phyloP scores from a whole-genome alignment of 306 rosid genomes.

The Sechiopsis laciniata region DNA sequence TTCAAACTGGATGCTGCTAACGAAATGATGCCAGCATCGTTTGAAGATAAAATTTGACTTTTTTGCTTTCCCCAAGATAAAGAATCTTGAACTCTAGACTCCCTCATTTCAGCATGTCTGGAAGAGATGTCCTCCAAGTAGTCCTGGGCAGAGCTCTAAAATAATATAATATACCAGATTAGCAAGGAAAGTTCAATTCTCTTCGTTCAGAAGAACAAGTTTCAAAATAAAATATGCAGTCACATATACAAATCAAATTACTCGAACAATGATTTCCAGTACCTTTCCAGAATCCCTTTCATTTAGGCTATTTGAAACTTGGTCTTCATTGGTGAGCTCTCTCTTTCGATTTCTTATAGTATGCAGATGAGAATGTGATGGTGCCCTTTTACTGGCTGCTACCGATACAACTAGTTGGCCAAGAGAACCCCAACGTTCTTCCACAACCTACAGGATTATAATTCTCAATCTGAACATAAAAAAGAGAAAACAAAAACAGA shows the following conservation, averaged over 20 bases:
- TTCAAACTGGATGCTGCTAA: slow-evolving; percentile 69
- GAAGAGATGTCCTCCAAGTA: slow-evolving; percentile 21
- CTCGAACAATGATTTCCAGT: slow-evolving; percentile 25
- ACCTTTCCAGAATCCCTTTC: slow-evolving; percentile 52
- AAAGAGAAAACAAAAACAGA: not conserved
- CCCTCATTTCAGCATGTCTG: slow-evolving; percentile 56
- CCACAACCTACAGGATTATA: slow-evolving; percentile 51
- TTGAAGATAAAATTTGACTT: slow-evolving; percentile 35
- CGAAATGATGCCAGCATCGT: slow-evolving; percentile 48
- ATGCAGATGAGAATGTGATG: slow-evolving; percentile 75
- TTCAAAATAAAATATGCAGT: slow-evolving; percentile 7
- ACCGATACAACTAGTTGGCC: slow-evolving; percentile 68
- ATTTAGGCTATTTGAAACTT: slow-evolving; percentile 35
- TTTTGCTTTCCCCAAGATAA: slow-evolving; percentile 70
- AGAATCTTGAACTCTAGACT: slow-evolving; percentile 64
- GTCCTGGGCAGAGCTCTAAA: slow-evolving; percentile 22
- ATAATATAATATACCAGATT: not conserved
- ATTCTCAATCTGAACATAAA: slow-evolving; percentile 1
- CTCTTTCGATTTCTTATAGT: slow-evolving; percentile 68
- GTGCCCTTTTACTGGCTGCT: slow-evolving; percentile 65
- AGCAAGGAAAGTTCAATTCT: not conserved
- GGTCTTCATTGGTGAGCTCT: slow-evolving; percentile 43
- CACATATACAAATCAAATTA: not conserved
- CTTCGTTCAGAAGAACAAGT: slow-evolving; percentile 17
- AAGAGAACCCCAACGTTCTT: slow-evolving; percentile 83